phyloP scores from a whole-genome alignment of 495 filamentous ascomycete genomes.

The Aspergillus sclerotiicarbonarius region DNA sequence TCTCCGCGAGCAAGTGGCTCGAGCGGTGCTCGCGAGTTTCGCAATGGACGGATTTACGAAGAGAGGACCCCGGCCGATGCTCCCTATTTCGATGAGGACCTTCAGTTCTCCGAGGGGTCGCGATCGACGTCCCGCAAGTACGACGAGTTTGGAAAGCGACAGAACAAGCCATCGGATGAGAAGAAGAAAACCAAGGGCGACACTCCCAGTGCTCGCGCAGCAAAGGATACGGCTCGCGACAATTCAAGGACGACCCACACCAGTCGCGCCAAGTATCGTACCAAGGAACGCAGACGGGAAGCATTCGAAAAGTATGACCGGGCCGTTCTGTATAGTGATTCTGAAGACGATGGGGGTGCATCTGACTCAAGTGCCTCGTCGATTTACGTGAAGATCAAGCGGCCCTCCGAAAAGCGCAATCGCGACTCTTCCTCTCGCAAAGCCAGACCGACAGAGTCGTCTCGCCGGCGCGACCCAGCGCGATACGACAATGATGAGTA shows the following conservation, averaged over 20 bases:
- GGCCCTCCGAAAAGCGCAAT: constrained; percentile 16
- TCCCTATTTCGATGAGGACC: constrained; percentile 38
- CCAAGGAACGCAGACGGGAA: constrained; percentile 51
- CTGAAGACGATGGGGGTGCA: constrained; percentile 29
- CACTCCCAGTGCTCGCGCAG: constrained; percentile 26
- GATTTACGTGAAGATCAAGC: constrained; percentile 22
- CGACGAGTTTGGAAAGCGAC: constrained; percentile 41
- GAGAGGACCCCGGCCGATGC: constrained; percentile 42
- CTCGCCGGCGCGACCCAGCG: constrained; percentile 18
- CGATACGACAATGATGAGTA: constrained; percentile 26
- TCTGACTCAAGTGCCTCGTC: constrained; percentile 32
- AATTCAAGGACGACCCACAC: constrained; percentile 30
- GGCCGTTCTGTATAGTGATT: constrained; percentile 30
- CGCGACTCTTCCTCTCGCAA: constrained; percentile 12
- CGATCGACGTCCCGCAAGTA: constrained; percentile 41
- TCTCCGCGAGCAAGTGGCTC: constrained; percentile 11
- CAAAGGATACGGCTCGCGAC: constrained; percentile 34
- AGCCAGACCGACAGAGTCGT: constrained; percentile 15
- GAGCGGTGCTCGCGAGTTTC: constrained; percentile 39
- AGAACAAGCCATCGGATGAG: constrained; percentile 32
- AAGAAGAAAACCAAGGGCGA: constrained; percentile 36
- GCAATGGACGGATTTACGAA: constrained; percentile 47
- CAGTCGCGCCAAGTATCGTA: constrained; percentile 44
- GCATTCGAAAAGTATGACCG: constrained; percentile 43
- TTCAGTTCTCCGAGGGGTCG: constrained; percentile 36